Conservation (phyloP, 768 basidiomycete species). For the Stropharia rugosoannulata region DNA sequence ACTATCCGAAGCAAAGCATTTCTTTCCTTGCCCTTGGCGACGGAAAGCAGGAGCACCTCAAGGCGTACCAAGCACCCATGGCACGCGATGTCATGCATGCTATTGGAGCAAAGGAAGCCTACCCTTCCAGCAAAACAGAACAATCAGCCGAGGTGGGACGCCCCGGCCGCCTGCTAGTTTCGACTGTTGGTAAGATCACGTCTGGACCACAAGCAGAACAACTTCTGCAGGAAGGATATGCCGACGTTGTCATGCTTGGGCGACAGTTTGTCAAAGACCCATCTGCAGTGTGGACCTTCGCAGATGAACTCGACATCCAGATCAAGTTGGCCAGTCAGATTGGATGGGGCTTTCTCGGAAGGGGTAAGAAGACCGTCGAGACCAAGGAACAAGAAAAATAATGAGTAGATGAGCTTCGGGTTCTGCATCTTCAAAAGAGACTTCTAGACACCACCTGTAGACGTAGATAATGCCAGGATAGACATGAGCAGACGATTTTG, state of each 20-base stretch:
- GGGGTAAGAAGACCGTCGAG: conserved; percentile 4
- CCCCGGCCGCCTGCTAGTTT: conserved; percentile 34
- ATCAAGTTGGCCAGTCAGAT: conserved; percentile 18
- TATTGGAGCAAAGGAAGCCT: conserved; percentile 1
- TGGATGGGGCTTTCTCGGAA: conserved; percentile 20
- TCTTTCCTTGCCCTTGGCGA: conserved; percentile 11
- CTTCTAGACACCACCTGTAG: background rate
- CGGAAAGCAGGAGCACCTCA: background rate
- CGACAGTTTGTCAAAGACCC: conserved; percentile 60
- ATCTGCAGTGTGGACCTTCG: conserved; percentile 44
- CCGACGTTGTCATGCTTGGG: conserved; percentile 55
- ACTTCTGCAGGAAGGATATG: conserved; percentile 53
- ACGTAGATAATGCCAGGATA: too few species aligned
- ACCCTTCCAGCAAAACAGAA: background rate
- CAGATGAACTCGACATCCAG: conserved; percentile 40
- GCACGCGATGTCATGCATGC: conserved; percentile 7
- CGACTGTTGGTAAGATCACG: conserved; percentile 52
- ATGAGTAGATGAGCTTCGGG: background rate
- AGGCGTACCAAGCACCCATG: conserved; percentile 6
- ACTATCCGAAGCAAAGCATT: conserved; percentile 37
- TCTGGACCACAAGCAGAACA: conserved; percentile 53
- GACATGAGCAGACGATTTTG: too few species aligned
- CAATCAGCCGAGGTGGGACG: background rate
- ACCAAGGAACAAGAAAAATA: background rate
- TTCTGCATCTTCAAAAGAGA: background rate